Evolutionary conservation across 148 eudicot genomes (phyloP).

Genomic region (Rhododendron williamsianum): DNA sequence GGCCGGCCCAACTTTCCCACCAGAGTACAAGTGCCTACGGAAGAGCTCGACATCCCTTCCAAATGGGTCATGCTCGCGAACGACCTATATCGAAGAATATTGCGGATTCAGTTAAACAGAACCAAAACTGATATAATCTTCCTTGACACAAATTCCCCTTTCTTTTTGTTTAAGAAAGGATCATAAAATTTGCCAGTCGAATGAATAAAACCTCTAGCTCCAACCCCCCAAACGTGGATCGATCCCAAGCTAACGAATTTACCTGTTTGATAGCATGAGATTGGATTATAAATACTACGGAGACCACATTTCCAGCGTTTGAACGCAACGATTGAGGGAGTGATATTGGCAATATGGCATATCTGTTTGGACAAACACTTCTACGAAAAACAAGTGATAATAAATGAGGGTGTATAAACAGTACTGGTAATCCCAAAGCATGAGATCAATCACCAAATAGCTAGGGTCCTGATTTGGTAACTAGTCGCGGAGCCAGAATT

Average conservation of each 20-base stretch:
- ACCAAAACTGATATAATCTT: neutral
- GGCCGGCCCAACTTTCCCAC: conserved; percentile 56
- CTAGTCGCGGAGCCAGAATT: neutral
- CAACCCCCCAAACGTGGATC: no score
- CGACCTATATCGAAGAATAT: conserved; percentile 42
- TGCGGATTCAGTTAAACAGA: no score
- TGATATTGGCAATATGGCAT: no score
- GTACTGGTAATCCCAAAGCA: neutral
- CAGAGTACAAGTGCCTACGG: conserved; percentile 58
- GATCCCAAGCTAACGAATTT: no score
- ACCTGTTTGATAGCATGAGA: no score
- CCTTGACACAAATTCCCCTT: neutral
- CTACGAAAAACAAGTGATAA: no score
- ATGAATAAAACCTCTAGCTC: no score
- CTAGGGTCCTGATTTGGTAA: neutral
- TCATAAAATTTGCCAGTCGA: no score
- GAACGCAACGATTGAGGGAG: no score
- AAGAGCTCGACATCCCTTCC: conserved; percentile 94
- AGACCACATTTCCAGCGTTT: no score
- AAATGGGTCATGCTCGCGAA: conserved; percentile 85
- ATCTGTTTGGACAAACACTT: no score
- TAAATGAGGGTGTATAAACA: neutral
- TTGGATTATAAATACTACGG: no score
- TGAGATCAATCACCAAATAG: neutral
- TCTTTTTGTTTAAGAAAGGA: neutral